Evolutionary conservation across 2,329 filamentous ascomycete genomes (phyloP).

Genomic region (Parasarocladium wereldwijsianum): DNA sequence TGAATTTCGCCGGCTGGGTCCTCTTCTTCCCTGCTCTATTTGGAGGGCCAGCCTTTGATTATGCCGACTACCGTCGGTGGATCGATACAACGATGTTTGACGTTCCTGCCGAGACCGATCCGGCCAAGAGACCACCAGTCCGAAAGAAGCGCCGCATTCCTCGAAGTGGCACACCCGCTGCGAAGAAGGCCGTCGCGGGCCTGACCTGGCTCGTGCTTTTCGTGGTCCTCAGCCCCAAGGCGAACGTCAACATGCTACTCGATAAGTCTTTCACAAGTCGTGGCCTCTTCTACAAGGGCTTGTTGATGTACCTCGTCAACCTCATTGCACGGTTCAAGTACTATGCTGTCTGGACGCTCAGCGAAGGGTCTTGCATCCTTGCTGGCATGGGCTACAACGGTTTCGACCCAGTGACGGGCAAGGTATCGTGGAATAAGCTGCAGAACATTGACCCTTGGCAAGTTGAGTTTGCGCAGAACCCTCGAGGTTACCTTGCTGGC

Average conservation of each 20-base stretch:
- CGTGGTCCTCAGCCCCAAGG: slow-evolving; percentile 55
- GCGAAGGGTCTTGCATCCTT: slow-evolving; percentile 88
- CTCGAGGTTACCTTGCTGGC: slow-evolving; percentile 74
- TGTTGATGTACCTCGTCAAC: slow-evolving; percentile 70
- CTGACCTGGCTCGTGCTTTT: slow-evolving; percentile 69
- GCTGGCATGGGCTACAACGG: slow-evolving; percentile 91
- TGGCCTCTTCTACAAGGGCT: slow-evolving; percentile 57
- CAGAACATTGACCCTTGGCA: slow-evolving; percentile 78
- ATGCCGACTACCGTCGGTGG: slow-evolving; percentile 81
- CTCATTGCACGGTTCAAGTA: slow-evolving; percentile 80
- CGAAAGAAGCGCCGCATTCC: slow-evolving; percentile 87
- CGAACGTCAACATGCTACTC: slow-evolving; percentile 48
- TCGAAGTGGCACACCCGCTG: slow-evolving; percentile 73
- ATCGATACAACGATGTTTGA: slow-evolving; percentile 93
- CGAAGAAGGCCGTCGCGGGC: slow-evolving; percentile 58
- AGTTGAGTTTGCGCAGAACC: slow-evolving; percentile 85
- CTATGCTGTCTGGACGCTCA: slow-evolving; percentile 88
- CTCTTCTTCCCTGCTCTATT: slow-evolving; percentile 90
- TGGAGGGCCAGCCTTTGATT: slow-evolving; percentile 87
- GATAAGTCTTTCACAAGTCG: slow-evolving; percentile 52
- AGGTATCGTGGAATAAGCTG: slow-evolving; percentile 74
- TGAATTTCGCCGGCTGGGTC: slow-evolving; percentile 83
- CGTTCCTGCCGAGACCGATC: slow-evolving; percentile 65
- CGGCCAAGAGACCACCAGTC: slow-evolving; percentile 70
- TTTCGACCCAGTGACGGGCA: slow-evolving; percentile 69